Percentiles rank a stretch among this genome's conserved stretches.
Evolutionary conservation across 768 basidiomycete species (phyloP).

Genomic region (Suillus placidus): DNA sequence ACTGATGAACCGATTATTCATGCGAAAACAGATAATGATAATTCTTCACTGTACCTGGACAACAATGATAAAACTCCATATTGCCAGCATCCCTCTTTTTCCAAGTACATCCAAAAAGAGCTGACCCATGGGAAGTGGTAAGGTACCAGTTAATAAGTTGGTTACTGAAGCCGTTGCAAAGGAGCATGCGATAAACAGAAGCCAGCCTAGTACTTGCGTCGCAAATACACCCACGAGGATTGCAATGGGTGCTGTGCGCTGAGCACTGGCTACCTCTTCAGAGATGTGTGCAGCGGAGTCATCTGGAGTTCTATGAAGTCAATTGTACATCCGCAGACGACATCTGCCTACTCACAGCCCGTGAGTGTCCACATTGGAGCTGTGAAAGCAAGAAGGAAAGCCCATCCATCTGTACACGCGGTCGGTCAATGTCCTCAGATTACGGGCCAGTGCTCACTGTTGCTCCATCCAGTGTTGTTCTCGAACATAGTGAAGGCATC

Average conservation of each 20-base stretch:
- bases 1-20: constrained; percentile 39
- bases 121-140: constrained; percentile 75
- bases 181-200: constrained; percentile 65
- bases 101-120: constrained; percentile 67
- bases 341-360: constrained; percentile 53
- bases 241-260: constrained; percentile 65
- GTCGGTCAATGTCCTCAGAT: constrained; percentile 5
- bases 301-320: constrained; percentile 41
- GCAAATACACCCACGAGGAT: constrained; percentile 65
- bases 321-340: background rate
- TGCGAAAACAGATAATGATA: background rate
- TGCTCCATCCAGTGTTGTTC: constrained; percentile 70
- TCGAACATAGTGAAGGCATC: constrained; percentile 72
- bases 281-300: constrained; percentile 79
- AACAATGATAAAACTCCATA: constrained; percentile 73
- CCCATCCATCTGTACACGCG: constrained; percentile 60
- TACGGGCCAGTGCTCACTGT: constrained; percentile 43
- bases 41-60: constrained; percentile 44
- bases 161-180: constrained; percentile 62
- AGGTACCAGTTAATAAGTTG: constrained; percentile 46
- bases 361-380: constrained; percentile 82
- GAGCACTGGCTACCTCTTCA: constrained; percentile 70
- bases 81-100: constrained; percentile 68
- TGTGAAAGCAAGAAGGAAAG: constrained; percentile 72
- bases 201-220: constrained; percentile 66